A percentile compares a stretch with the other conserved stretches of the same genome.
phyloP scores from a whole-genome alignment of 2,329 filamentous ascomycete genomes.

The Herpotrichia juniperi region DNA sequence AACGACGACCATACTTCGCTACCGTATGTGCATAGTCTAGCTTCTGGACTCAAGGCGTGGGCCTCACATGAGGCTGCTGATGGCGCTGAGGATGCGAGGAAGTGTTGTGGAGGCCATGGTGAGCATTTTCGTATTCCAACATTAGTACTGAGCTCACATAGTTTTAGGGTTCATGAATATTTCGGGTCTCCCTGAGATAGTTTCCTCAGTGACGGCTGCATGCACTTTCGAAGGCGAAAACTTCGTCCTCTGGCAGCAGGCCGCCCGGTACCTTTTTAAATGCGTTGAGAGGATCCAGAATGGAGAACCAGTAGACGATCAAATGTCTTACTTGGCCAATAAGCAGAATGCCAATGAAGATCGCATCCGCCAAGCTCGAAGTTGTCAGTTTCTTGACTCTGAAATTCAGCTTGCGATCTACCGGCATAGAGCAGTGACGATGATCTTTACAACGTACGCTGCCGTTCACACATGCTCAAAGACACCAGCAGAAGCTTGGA shows the following conservation, averaged over 20 bases:
- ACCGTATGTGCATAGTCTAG: constrained; percentile 56
- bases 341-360: constrained; percentile 11
- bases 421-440: constrained; percentile 24
- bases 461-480: constrained; percentile 9
- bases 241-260: constrained; percentile 83
- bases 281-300: constrained; percentile 11
- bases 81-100: constrained; percentile 44
- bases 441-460: constrained; percentile 13
- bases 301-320: constrained; percentile 10
- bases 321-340: constrained; percentile 11
- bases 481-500: constrained; percentile 25
- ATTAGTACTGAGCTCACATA: no score
- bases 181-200: constrained; percentile 38
- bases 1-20: constrained; percentile 51
- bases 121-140: no score
- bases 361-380: no score
- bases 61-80: constrained; percentile 57
- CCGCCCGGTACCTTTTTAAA: constrained; percentile 66
- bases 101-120: constrained; percentile 48
- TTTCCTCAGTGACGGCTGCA: constrained; percentile 53
- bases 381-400: constrained; percentile 22
- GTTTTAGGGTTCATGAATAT: constrained; percentile 43
- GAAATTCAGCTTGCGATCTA: constrained; percentile 28
- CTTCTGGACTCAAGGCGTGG: constrained; percentile 57
- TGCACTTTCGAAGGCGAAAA: constrained; percentile 79